Percentiles rank a stretch among this genome's conserved stretches.
Evolutionary conservation across 1,139 yeast species (phyloP).

Genomic region (Debaryomyces fabryi): DNA sequence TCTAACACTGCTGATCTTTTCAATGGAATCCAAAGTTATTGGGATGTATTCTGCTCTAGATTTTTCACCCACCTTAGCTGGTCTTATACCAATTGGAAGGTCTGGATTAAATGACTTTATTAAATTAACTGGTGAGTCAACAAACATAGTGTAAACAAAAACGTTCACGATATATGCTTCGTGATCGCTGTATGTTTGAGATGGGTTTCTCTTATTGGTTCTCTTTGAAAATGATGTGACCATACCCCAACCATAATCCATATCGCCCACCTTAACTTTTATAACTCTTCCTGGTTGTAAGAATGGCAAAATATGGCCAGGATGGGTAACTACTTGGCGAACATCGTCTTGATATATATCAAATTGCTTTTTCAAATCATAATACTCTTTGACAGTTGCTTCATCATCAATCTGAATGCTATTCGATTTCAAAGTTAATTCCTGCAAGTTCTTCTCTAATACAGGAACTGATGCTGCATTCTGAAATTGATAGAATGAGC

Average conservation of each 20-base stretch:
- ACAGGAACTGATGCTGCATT: conserved; percentile 88
- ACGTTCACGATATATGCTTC: conserved; percentile 89
- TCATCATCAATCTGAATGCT: conserved; percentile 71
- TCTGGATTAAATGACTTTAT: conserved; percentile 73
- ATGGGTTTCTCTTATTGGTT: conserved; percentile 56
- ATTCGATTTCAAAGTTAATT: conserved; percentile 52
- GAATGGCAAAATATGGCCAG: conserved; percentile 80
- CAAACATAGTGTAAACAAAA: conserved; percentile 76
- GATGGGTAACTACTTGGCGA: conserved; percentile 86
- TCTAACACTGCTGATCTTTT: conserved; percentile 75
- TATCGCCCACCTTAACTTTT: conserved; percentile 58
- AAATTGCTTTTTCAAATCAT: conserved; percentile 75
- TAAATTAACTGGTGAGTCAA: conserved; percentile 72
- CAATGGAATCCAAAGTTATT: conserved; percentile 76
- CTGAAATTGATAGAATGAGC: conserved; percentile 94
- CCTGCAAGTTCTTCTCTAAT: conserved; percentile 65
- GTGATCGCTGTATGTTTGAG: conserved; percentile 66
- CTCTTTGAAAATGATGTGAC: conserved; percentile 79
- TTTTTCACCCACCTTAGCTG: conserved; percentile 72
- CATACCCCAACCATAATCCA: conserved; percentile 94
- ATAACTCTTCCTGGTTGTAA: conserved; percentile 88
- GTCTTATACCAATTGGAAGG: conserved; percentile 86
- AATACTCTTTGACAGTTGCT: conserved; percentile 72
- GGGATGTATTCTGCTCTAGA: conserved; percentile 81
- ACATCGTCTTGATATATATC: conserved; percentile 74